Evolutionary conservation across 345 rosid species (phyloP).

Genomic region (Passiflora organensis): DNA sequence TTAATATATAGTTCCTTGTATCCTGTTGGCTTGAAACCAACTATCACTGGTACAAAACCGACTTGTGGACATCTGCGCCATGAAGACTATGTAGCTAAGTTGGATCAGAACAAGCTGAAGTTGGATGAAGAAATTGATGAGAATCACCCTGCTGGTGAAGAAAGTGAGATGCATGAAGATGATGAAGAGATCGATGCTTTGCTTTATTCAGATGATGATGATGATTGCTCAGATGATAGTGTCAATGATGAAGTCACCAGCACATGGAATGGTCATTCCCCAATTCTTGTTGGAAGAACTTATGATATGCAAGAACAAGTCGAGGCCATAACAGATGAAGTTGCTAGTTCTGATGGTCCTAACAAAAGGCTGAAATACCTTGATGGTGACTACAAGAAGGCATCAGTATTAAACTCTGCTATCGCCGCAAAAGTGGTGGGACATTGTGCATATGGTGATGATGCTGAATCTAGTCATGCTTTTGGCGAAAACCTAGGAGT

Average conservation of each 20-base stretch:
- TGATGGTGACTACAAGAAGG: conserved; percentile 11
- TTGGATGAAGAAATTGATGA: conserved; percentile 33
- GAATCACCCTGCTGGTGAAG: conserved; percentile 32
- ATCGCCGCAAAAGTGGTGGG: conserved; percentile 4
- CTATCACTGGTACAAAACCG: conserved; percentile 19
- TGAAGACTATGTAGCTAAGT: conserved; percentile 23
- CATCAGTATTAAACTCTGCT: conserved; percentile 5
- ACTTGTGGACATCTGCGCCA: conserved; percentile 19
- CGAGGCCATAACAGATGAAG: conserved; percentile 38
- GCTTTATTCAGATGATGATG: conserved; percentile 28
- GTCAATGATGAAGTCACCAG: conserved; percentile 16
- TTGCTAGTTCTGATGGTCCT: conserved; percentile 47
- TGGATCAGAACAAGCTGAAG: conserved; percentile 21
- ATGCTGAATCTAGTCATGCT: conserved; percentile 13
- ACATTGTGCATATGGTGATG: conserved; percentile 20
- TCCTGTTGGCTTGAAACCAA: conserved; percentile 27
- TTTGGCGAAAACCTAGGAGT: conserved; percentile 15
- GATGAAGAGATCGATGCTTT: conserved; percentile 22
- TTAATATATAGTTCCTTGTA: conserved; percentile 35
- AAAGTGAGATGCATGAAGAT: conserved; percentile 23
- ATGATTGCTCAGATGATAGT: background rate
- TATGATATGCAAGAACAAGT: conserved; percentile 6
- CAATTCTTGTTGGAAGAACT: conserved; percentile 4
- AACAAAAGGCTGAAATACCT: conserved; percentile 37
- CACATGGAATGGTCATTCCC: conserved; percentile 24